These are phyloP conservation scores for Colletotrichum tanaceti DNA, from an alignment of 2,329 filamentous ascomycete genomes.

Conservation along the genomic window DNA sequence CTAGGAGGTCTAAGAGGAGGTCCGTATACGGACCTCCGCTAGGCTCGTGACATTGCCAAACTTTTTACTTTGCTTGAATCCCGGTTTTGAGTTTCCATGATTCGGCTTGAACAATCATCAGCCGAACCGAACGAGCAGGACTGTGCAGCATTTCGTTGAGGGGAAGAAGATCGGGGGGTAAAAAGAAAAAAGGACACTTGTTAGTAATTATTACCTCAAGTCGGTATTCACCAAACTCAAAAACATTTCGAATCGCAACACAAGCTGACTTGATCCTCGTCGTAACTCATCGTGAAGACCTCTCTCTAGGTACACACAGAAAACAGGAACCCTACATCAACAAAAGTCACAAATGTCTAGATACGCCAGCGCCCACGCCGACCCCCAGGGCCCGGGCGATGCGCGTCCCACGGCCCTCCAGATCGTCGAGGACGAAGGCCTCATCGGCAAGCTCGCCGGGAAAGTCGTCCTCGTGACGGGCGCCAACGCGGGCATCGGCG, in stretches of 20 bases:
- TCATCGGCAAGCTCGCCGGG: constrained; percentile 45
- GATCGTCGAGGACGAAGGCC: constrained; percentile 49
- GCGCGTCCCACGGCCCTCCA: constrained; percentile 49
- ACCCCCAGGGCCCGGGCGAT: constrained; percentile 46
- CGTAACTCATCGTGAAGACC: neutral
- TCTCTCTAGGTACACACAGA: neutral
- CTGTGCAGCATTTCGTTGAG: no score
- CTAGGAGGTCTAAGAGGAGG: no score
- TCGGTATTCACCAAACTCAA: no score
- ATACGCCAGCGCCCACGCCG: constrained; percentile 42
- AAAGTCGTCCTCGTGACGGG: constrained; percentile 55
- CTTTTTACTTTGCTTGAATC: no score
- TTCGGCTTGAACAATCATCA: neutral
- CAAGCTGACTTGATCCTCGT: neutral
- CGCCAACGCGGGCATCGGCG: constrained; percentile 52
- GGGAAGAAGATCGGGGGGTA: no score
- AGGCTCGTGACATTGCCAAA: no score
- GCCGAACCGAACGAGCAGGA: neutral
- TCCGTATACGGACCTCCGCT: no score
- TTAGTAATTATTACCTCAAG: neutral
- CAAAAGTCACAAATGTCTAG: constrained; percentile 14
- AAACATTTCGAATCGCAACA: neutral
- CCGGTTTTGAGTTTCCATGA: neutral
- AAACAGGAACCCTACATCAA: neutral
- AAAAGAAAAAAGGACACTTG: neutral